A percentile compares a stretch with the other conserved stretches of the same genome.
These are phyloP conservation scores for Melaleuca quinquenervia DNA, from an alignment of 345 rosid genomes.

Conservation along the genomic window DNA sequence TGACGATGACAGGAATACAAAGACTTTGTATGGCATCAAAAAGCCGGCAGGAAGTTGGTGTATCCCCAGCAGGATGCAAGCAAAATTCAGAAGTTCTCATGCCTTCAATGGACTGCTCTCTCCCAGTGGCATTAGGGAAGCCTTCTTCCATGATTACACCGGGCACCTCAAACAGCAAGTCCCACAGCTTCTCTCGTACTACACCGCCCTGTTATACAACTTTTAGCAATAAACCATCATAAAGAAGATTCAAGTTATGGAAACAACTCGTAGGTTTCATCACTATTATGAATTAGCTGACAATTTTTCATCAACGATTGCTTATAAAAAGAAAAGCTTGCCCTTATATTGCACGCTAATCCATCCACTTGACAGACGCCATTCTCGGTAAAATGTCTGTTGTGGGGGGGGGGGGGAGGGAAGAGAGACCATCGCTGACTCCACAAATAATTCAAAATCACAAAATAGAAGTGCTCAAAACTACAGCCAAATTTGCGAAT, in stretches of 20 bases:
- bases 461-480: not conserved
- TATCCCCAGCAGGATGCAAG: slow-evolving; percentile 95
- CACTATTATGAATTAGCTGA: not conserved
- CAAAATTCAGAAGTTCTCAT: slow-evolving; percentile 93
- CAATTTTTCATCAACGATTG: not conserved
- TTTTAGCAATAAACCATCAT: not conserved
- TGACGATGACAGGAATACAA: slow-evolving; percentile 83
- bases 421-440: not conserved
- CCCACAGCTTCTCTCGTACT: slow-evolving; percentile 83
- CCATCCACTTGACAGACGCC: not conserved
- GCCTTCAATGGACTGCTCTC: slow-evolving; percentile 75
- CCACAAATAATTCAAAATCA: not conserved
- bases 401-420: not conserved
- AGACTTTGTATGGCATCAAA: slow-evolving; percentile 95
- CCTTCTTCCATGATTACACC: slow-evolving; percentile 88
- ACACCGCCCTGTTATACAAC: slow-evolving; percentile 53
- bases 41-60: slow-evolving; percentile 93
- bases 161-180: slow-evolving; percentile 46
- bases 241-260: not conserved
- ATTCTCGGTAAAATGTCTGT: not conserved
- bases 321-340: not conserved
- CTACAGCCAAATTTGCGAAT: not conserved
- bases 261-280: not conserved
- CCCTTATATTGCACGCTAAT: not conserved
- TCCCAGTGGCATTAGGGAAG: slow-evolving; percentile 92